Evolutionary conservation across 2,329 filamentous ascomycete genomes (phyloP).

Genomic region (Colletotrichum lini): DNA sequence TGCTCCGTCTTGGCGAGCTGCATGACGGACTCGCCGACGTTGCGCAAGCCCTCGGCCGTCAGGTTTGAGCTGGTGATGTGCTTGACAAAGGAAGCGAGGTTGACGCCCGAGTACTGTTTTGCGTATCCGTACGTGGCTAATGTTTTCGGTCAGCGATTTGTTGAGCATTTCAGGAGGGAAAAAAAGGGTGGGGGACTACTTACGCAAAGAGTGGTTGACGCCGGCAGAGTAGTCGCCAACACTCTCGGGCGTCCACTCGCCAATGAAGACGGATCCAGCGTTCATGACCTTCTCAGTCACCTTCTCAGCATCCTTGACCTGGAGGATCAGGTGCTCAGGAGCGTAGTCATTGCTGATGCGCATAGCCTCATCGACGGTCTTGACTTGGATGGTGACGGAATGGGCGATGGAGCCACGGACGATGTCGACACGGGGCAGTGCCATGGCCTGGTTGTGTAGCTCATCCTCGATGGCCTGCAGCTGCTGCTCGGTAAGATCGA

Average conservation of each 20-base stretch:
- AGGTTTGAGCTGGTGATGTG: slow-evolving; percentile 97
- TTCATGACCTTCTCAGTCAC: slow-evolving; percentile 88
- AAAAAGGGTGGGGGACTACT: slow-evolving; percentile 58
- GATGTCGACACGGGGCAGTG: slow-evolving; percentile 91
- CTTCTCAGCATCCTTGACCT: slow-evolving; percentile 82
- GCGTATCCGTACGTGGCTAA: slow-evolving; percentile 96
- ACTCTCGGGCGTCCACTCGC: slow-evolving; percentile 96
- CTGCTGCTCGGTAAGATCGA: slow-evolving; percentile 81
- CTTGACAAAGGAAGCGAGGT: slow-evolving; percentile 95
- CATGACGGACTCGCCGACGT: slow-evolving; percentile 93
- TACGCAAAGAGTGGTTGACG: slow-evolving; percentile 97
- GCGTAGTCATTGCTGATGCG: slow-evolving; percentile 92
- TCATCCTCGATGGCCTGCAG: slow-evolving; percentile 91
- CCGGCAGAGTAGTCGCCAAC: slow-evolving; percentile 98
- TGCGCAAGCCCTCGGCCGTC: slow-evolving; percentile 85
- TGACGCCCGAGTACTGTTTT: slow-evolving; percentile 98
- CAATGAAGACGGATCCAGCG: slow-evolving; percentile 95
- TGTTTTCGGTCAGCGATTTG: slow-evolving; percentile 18
- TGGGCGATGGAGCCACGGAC: slow-evolving; percentile 91
- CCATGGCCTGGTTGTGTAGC: slow-evolving; percentile 87
- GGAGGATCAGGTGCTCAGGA: slow-evolving; percentile 95
- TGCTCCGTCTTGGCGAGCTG: slow-evolving; percentile 94
- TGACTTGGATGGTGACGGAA: slow-evolving; percentile 87
- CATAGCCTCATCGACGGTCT: slow-evolving; percentile 80
- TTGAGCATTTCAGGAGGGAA: neutral